A percentile compares a stretch with the other conserved stretches of the same genome.
These are phyloP conservation scores for Pestalotiopsis sp. DNA, from an alignment of 2,329 filamentous ascomycete species.

Conservation along the genomic window DNA sequence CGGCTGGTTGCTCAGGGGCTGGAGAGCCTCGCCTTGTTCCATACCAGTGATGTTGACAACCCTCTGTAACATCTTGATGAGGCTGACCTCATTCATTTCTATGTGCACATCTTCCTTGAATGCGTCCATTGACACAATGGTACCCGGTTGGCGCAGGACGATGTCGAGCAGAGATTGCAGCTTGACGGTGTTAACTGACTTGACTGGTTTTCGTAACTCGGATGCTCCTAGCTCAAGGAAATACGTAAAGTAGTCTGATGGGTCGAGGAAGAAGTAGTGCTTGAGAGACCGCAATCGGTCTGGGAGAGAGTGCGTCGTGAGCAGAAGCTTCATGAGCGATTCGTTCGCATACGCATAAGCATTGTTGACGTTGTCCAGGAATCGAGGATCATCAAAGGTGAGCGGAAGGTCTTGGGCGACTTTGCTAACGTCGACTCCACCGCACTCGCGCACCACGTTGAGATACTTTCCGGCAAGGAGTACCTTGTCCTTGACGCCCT, in stretches of 20 bases:
- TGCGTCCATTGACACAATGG: constrained; percentile 88
- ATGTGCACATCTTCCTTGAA: constrained; percentile 99
- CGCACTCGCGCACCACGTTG: constrained; percentile 96
- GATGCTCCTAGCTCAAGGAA: constrained; percentile 91
- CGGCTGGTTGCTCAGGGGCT: constrained; percentile 68
- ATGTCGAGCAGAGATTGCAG: constrained; percentile 94
- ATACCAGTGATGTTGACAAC: constrained; percentile 97
- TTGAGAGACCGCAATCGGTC: constrained; percentile 88
- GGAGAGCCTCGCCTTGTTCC: constrained; percentile 83
- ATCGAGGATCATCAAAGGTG: constrained; percentile 88
- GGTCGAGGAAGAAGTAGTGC: constrained; percentile 98
- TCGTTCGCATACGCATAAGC: constrained; percentile 96
- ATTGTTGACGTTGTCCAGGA: constrained; percentile 92
- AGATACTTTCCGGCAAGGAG: constrained; percentile 95
- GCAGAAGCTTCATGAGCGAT: constrained; percentile 84
- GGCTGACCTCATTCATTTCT: constrained; percentile 90
- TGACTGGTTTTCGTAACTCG: constrained; percentile 87
- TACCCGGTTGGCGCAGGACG: constrained; percentile 93
- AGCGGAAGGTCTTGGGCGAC: constrained; percentile 85
- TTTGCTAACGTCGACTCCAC: constrained; percentile 91
- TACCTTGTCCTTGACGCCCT: constrained; percentile 90
- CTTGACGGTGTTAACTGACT: constrained; percentile 87
- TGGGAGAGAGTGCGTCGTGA: constrained; percentile 90
- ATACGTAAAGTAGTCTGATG: constrained; percentile 97
- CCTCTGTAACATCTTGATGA: constrained; percentile 92